A percentile compares a stretch with the other conserved stretches of the same genome.
These are phyloP conservation scores for Aspergillus fumigatiaffinis DNA, from an alignment of 2,329 filamentous ascomycete genomes.

Conservation along the genomic window DNA sequence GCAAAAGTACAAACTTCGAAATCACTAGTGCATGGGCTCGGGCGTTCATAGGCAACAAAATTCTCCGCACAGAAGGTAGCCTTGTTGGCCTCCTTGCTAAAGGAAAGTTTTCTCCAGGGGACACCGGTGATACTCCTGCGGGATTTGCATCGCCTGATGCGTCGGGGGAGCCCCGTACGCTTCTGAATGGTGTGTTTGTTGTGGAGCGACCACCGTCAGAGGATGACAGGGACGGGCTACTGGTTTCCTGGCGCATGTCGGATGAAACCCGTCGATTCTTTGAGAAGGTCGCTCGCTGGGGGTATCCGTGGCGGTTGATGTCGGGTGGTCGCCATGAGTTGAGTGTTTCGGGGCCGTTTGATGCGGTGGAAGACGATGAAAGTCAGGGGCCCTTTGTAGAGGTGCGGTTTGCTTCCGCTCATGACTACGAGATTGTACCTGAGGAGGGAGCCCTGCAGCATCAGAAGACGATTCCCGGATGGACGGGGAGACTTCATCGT, in stretches of 20 bases:
- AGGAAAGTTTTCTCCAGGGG: slow-evolving; percentile 13
- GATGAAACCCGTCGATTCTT: slow-evolving; percentile 20
- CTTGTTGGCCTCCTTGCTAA: slow-evolving; percentile 13
- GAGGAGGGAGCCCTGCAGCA: slow-evolving; percentile 12
- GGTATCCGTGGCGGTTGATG: slow-evolving; percentile 28
- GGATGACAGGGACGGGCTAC: slow-evolving; percentile 14
- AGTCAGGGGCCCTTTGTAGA: slow-evolving; percentile 15
- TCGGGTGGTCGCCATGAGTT: slow-evolving; percentile 24
- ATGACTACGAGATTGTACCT: slow-evolving; percentile 24
- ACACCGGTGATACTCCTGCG: slow-evolving; percentile 10
- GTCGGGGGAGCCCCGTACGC: slow-evolving; percentile 1
- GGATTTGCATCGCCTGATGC: slow-evolving; percentile 10
- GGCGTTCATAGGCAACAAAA: slow-evolving; percentile 11
- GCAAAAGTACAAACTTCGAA: neutral
- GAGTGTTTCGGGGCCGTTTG: slow-evolving; percentile 23
- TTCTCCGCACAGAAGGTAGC: slow-evolving; percentile 16
- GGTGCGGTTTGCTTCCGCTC: slow-evolving; percentile 23
- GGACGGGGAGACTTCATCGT: slow-evolving; percentile 20
- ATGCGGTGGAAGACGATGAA: slow-evolving; percentile 2
- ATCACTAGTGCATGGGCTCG: slow-evolving; percentile 22
- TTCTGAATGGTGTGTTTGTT: slow-evolving; percentile 18
- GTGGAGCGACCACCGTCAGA: slow-evolving; percentile 13
- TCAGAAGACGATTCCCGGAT: slow-evolving; percentile 24
- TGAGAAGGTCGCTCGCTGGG: slow-evolving; percentile 23
- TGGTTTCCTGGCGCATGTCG: slow-evolving; percentile 19